Evolutionary conservation across 805 yeast genomes (phyloP).

Genomic region (Torulaspora franciscae): DNA sequence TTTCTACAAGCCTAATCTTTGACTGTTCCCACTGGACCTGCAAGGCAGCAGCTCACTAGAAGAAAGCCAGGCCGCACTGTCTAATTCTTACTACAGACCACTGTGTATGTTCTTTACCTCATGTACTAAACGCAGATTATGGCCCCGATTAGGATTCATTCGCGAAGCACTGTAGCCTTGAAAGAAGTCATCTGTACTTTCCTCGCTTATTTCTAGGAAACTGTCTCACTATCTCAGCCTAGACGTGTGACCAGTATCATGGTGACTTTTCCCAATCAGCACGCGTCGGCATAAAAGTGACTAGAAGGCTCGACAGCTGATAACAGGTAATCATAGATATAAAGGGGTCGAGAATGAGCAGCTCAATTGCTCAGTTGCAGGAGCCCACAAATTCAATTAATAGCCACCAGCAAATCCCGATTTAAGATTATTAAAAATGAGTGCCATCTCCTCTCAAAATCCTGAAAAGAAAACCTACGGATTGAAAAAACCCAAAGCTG

Average conservation of each 20-base stretch:
- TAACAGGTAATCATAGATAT: background rate
- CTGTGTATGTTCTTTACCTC: no score
- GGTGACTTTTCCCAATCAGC: background rate
- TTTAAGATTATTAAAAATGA: background rate
- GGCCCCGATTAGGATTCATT: no score
- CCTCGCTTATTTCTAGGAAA: background rate
- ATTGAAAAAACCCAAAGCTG: constrained; percentile 14
- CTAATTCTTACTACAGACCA: no score
- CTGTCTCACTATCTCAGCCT: background rate
- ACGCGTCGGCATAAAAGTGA: background rate
- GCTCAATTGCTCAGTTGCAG: background rate
- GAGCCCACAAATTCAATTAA: background rate
- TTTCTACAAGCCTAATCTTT: no score
- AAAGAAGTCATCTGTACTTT: no score
- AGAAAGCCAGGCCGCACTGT: no score
- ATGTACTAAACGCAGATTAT: no score
- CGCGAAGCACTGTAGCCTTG: no score
- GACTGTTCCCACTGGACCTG: no score
- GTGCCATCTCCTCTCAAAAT: constrained; percentile 13
- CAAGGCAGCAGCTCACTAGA: no score
- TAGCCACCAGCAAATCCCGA: background rate
- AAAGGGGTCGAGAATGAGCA: background rate
- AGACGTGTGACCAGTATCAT: background rate
- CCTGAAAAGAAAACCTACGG: constrained; percentile 11
- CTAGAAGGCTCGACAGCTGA: background rate